Percentiles rank a stretch among this genome's conserved stretches.
Conservation (phyloP, 73 alveolate species). For the Durusdinium trenchii region DNA sequence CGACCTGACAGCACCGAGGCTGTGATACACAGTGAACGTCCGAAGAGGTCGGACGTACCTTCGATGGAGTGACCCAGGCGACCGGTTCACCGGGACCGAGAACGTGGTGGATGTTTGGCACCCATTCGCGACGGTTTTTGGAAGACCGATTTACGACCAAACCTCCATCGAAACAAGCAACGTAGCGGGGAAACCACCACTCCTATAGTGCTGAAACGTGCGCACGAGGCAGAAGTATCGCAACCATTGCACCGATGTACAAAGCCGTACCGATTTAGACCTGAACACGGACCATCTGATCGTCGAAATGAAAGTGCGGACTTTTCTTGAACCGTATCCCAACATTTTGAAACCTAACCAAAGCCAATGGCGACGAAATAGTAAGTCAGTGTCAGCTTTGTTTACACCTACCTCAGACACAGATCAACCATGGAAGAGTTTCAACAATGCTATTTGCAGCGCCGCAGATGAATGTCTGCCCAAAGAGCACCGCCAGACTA, state of each 20-base stretch:
- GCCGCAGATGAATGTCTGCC: neutral
- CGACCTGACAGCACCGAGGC: neutral
- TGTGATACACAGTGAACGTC: neutral
- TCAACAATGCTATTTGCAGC: neutral
- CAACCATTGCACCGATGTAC: neutral
- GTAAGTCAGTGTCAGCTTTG: neutral
- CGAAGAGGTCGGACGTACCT: conserved; percentile 1
- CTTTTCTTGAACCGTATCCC: neutral
- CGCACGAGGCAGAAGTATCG: neutral
- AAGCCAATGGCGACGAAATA: neutral
- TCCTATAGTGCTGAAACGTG: neutral
- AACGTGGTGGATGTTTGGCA: neutral
- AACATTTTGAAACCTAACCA: neutral
- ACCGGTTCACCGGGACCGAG: neutral
- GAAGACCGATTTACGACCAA: no score
- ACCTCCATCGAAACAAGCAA: no score
- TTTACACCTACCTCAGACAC: neutral
- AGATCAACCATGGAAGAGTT: neutral
- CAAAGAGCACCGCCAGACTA: no score
- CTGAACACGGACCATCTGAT: neutral
- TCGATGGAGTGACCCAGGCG: no score
- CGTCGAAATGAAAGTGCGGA: neutral
- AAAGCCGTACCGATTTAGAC: neutral
- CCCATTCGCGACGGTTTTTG: no score
- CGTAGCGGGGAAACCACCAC: neutral